Evolutionary conservation across 768 basidiomycete genomes (phyloP).

Genomic region (Leccinum olivaceopallidum): DNA sequence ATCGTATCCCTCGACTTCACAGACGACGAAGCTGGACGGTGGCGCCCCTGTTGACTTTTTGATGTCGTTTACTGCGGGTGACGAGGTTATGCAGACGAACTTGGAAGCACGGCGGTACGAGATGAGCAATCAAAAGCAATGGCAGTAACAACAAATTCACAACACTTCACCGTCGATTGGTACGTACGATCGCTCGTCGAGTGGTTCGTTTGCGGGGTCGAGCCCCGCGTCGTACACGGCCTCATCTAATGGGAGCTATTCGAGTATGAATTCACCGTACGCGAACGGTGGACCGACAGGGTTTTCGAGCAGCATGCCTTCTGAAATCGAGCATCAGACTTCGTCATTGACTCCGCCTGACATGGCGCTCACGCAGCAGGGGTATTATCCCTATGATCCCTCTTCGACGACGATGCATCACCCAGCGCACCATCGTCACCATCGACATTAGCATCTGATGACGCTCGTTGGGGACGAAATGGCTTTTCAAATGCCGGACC

Average conservation of each 20-base stretch:
- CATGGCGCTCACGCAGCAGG: slow-evolving; percentile 17
- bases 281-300: slow-evolving; percentile 17
- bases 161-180: slow-evolving; percentile 7
- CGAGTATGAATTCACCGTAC: slow-evolving; percentile 29
- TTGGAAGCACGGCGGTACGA: slow-evolving; percentile 18
- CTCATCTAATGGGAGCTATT: slow-evolving; percentile 26
- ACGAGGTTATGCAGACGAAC: slow-evolving; percentile 18
- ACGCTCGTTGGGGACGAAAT: slow-evolving; percentile 23
- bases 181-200: slow-evolving; percentile 27
- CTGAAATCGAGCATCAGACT: slow-evolving; percentile 17
- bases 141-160: slow-evolving; percentile 8
- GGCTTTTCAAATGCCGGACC: slow-evolving; percentile 20
- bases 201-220: slow-evolving; percentile 16
- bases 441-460: slow-evolving; percentile 9
- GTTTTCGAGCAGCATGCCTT: slow-evolving; percentile 14
- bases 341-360: slow-evolving; percentile 19
- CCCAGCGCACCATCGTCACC: neutral
- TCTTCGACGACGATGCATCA: slow-evolving; percentile 1
- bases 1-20: slow-evolving; percentile 8
- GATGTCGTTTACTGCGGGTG: slow-evolving; percentile 21
- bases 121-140: slow-evolving; percentile 10
- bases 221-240: slow-evolving; percentile 27
- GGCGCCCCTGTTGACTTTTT: slow-evolving; percentile 24
- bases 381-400: slow-evolving; percentile 27
- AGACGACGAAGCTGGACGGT: slow-evolving; percentile 18